Conservation (phyloP, 768 basidiomycete genomes). For the Serendipita indica region DNA sequence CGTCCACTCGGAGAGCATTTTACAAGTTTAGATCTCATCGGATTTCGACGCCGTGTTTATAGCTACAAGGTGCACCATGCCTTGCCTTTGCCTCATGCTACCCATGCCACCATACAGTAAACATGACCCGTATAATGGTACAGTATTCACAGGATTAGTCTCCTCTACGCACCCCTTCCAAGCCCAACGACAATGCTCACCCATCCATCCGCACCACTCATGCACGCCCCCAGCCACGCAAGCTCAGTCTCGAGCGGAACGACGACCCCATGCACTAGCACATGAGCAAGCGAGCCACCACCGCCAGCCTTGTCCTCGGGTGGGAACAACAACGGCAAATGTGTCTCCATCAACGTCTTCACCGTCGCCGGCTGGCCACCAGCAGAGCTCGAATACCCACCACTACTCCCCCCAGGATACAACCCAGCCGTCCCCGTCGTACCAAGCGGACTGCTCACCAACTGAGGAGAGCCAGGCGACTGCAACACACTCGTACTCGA, state of each 20-base stretch:
- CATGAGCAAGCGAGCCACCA: conserved; percentile 45
- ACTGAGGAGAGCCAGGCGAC: neutral
- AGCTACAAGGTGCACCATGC: neutral
- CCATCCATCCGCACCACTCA: conserved; percentile 93
- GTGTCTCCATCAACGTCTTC: conserved; percentile 45
- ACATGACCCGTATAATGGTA: neutral
- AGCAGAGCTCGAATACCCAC: neutral
- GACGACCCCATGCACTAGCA: conserved; percentile 71
- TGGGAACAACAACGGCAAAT: conserved; percentile 71
- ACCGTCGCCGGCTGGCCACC: conserved; percentile 63
- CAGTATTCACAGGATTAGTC: neutral
- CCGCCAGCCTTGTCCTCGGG: conserved; percentile 24
- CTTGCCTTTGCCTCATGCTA: conserved; percentile 5
- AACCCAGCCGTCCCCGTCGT: neutral
- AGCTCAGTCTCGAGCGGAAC: conserved; percentile 77
- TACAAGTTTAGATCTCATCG: neutral
- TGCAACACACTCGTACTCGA: neutral
- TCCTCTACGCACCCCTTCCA: conserved; percentile 11
- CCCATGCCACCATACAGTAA: neutral
- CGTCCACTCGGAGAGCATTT: neutral
- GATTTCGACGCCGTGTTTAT: neutral
- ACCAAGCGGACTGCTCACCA: neutral
- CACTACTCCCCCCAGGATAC: neutral
- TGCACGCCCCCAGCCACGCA: conserved; percentile 85
- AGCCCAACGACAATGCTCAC: conserved; percentile 74